phyloP scores from a whole-genome alignment of 2,329 filamentous ascomycete species.

The Epichloe elymi region DNA sequence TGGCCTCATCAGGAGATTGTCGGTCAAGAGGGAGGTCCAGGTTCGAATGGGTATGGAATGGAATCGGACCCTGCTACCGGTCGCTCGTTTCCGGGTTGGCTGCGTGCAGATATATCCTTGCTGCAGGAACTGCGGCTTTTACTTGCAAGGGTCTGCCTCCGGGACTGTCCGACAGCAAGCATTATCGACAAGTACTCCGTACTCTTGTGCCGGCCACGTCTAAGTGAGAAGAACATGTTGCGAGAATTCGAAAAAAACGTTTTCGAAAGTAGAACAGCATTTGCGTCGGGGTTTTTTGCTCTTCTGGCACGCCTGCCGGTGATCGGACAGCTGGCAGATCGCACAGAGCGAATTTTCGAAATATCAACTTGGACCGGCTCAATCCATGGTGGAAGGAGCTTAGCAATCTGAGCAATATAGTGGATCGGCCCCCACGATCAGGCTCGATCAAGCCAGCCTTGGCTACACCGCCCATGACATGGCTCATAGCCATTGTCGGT shows the following conservation, averaged over 20 bases:
- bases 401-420: not conserved
- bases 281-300: not conserved
- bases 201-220: not conserved
- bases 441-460: not conserved
- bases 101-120: not conserved
- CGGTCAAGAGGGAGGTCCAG: not conserved
- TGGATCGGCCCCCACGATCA: not conserved
- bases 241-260: not conserved
- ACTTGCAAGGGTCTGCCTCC: not conserved
- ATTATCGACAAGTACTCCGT: not conserved
- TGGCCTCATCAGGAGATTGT: not conserved
- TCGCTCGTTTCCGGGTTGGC: conserved; percentile 4
- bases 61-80: not conserved
- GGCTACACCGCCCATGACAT: not conserved
- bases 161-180: conserved; percentile 1
- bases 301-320: not conserved
- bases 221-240: no score
- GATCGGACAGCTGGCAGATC: not conserved
- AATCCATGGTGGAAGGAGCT: not conserved
- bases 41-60: not conserved
- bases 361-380: not conserved
- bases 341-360: not conserved
- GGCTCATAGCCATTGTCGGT: not conserved
- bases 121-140: not conserved
- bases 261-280: no score